Evolutionary conservation across 164 flowering plant species (phyloP).

Genomic region (Sedum album): DNA sequence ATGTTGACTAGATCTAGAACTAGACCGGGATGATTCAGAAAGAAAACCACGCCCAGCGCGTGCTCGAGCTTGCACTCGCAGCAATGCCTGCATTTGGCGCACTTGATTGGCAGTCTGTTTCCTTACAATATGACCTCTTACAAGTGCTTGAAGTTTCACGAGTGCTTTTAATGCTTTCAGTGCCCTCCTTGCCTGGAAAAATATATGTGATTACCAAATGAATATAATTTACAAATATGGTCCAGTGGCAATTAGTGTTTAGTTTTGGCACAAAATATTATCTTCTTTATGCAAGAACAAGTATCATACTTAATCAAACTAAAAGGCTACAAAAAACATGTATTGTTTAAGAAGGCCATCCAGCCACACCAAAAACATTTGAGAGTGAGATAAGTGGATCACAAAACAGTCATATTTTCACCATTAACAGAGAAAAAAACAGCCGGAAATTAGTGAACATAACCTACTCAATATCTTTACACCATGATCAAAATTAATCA

Average conservation of each 20-base stretch:
- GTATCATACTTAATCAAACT: no score
- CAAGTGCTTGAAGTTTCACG: conserved; percentile 87
- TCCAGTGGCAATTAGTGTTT: not conserved
- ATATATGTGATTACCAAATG: not conserved
- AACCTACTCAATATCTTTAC: not conserved
- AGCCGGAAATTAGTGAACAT: no score
- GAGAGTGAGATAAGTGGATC: no score
- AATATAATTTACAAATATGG: no score
- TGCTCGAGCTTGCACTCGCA: conserved; percentile 66
- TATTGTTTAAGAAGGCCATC: no score
- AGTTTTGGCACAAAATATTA: no score
- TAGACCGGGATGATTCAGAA: conserved; percentile 22
- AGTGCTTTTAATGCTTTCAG: conserved; percentile 72
- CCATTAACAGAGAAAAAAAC: no score
- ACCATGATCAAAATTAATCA: no score
- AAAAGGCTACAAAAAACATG: no score
- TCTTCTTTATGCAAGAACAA: no score
- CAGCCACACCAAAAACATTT: no score
- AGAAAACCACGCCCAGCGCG: conserved; percentile 38
- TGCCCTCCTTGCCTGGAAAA: conserved; percentile 12
- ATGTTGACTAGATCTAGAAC: conserved; percentile 19
- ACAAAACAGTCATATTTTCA: no score
- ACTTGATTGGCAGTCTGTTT: conserved; percentile 66
- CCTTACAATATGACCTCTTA: conserved; percentile 79
- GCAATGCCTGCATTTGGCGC: conserved; percentile 74